Evolutionary conservation across 2,329 filamentous ascomycete species (phyloP).

Genomic region (Diaporthe australafricana): DNA sequence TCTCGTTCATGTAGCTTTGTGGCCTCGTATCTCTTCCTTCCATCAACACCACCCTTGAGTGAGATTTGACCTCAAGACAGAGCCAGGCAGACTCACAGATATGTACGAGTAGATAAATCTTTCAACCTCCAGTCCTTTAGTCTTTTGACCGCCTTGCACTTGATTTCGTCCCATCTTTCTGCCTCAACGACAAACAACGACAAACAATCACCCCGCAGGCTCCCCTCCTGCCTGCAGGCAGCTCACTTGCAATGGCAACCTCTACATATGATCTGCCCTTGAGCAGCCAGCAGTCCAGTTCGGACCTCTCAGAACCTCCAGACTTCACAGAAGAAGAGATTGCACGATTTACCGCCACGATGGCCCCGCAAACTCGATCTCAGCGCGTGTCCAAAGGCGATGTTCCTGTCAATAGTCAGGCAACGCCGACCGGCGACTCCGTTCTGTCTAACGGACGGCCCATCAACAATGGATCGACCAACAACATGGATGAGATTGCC

Average conservation of each 20-base stretch:
- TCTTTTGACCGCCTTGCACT: background rate
- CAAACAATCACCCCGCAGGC: background rate
- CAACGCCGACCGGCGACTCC: background rate
- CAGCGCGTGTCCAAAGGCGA: background rate
- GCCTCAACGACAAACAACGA: constrained; percentile 5
- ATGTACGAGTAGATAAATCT: background rate
- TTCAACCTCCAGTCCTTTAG: background rate
- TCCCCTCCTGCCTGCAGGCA: background rate
- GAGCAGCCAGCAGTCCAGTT: constrained; percentile 30
- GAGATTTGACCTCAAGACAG: background rate
- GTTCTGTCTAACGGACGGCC: background rate
- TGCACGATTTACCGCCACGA: constrained; percentile 14
- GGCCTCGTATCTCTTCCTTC: background rate
- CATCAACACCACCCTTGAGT: background rate
- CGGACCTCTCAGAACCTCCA: constrained; percentile 31
- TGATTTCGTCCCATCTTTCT: background rate
- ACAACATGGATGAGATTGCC: background rate
- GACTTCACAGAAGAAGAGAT: constrained; percentile 14
- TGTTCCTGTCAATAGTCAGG: background rate
- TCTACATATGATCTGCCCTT: constrained; percentile 6
- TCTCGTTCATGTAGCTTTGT: background rate
- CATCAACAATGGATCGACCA: background rate
- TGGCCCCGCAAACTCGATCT: constrained; percentile 8
- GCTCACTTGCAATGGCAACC: constrained; percentile 17
- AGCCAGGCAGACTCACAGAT: background rate